Conservation (phyloP, 2,329 filamentous ascomycete genomes). For the Hypocrella siamensis region DNA sequence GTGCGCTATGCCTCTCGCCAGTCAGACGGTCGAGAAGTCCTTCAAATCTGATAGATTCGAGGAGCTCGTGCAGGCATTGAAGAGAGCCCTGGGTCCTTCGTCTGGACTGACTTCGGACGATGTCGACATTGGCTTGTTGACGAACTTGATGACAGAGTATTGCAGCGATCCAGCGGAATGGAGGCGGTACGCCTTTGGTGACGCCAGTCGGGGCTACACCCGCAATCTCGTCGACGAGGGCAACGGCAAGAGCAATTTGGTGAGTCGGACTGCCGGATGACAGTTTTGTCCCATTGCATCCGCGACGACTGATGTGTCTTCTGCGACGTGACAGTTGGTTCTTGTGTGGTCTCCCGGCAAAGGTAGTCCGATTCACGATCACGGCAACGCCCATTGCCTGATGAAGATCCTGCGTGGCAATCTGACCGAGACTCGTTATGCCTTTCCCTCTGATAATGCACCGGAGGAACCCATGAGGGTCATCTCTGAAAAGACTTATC, state of each 20-base stretch:
- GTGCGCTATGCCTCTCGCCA: constrained; percentile 8
- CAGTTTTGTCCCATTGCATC: neutral
- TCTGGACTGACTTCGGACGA: constrained; percentile 73
- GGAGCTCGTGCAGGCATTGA: constrained; percentile 56
- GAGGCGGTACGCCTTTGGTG: constrained; percentile 59
- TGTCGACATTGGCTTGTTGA: constrained; percentile 59
- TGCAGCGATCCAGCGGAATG: constrained; percentile 54
- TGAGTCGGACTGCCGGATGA: constrained; percentile 14
- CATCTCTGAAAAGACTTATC: constrained; percentile 52
- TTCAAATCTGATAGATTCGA: constrained; percentile 40
- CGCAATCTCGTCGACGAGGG: constrained; percentile 81
- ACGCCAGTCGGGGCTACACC: constrained; percentile 59
- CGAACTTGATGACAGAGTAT: constrained; percentile 60
- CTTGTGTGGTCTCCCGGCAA: constrained; percentile 82
- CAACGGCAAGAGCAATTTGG: constrained; percentile 64
- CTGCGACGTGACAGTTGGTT: constrained; percentile 43
- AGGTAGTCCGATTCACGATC: constrained; percentile 74
- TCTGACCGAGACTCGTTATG: constrained; percentile 69
- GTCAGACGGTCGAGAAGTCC: constrained; percentile 9
- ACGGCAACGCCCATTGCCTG: constrained; percentile 76
- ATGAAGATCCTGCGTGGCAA: constrained; percentile 77
- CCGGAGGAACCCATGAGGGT: constrained; percentile 42
- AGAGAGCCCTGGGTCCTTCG: constrained; percentile 57
- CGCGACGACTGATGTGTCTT: constrained; percentile 1
- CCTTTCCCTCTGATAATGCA: constrained; percentile 41